Conservation (phyloP, 2,329 filamentous ascomycete genomes). For the Fonsecaea pedrosoi region DNA sequence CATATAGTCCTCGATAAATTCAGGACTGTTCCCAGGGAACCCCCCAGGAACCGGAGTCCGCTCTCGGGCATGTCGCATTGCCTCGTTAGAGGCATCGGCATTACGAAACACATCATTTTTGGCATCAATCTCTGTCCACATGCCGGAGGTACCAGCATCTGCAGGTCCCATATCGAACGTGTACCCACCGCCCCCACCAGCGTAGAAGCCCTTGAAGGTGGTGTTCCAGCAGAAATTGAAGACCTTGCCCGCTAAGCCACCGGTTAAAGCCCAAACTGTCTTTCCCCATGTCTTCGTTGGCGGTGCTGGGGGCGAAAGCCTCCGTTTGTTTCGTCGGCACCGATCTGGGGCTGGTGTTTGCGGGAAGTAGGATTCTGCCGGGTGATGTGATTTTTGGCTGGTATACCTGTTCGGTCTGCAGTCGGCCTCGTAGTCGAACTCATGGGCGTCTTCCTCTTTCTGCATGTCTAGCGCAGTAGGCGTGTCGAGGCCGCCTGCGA, state of each 20-base stretch:
- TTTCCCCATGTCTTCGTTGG: slow-evolving; percentile 47
- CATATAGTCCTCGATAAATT: slow-evolving; percentile 55
- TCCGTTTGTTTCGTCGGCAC: slow-evolving; percentile 8
- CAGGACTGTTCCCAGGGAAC: slow-evolving; percentile 56
- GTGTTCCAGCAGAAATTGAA: slow-evolving; percentile 81
- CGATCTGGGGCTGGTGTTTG: slow-evolving; percentile 27
- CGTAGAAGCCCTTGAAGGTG: slow-evolving; percentile 82
- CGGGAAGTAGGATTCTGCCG: slow-evolving; percentile 33
- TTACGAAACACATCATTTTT: slow-evolving; percentile 42
- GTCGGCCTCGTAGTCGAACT: slow-evolving; percentile 46
- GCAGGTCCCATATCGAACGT: slow-evolving; percentile 54
- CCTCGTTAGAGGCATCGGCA: slow-evolving; percentile 23
- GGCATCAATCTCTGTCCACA: slow-evolving; percentile 43
- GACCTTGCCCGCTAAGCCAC: slow-evolving; percentile 67
- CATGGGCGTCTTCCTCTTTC: slow-evolving; percentile 37
- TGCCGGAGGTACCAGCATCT: slow-evolving; percentile 37
- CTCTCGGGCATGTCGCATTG: slow-evolving; percentile 27
- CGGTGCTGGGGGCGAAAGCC: slow-evolving; percentile 23
- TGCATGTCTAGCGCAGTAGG: slow-evolving; percentile 41
- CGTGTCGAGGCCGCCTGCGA: slow-evolving; percentile 46
- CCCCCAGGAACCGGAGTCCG: slow-evolving; percentile 60
- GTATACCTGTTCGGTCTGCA: slow-evolving; percentile 54
- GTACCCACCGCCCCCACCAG: slow-evolving; percentile 79
- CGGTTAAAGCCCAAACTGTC: slow-evolving; percentile 52
- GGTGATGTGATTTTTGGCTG: slow-evolving; percentile 42